Evolutionary conservation across 306 rosid species (phyloP).

Genomic region (Quercus agrifolia): DNA sequence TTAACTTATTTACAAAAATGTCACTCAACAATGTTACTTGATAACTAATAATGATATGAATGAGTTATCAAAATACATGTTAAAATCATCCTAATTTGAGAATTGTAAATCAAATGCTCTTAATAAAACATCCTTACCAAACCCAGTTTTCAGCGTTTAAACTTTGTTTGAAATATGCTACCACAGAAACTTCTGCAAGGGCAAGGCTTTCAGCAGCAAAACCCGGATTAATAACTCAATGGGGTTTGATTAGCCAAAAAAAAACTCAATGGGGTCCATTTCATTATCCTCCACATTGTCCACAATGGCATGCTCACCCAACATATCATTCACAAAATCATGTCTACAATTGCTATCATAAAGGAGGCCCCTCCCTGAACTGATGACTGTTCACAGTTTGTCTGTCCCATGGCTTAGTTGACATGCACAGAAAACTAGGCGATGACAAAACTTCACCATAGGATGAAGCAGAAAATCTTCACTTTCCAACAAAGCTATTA

Average conservation of each 20-base stretch:
- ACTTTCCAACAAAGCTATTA: slow-evolving; percentile 55
- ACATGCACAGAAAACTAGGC: slow-evolving; percentile 43
- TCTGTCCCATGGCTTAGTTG: slow-evolving; percentile 69
- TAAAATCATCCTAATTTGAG: no score
- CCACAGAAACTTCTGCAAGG: slow-evolving; percentile 47
- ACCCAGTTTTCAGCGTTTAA: no score
- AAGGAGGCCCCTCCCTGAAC: slow-evolving; percentile 45
- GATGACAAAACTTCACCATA: slow-evolving; percentile 67
- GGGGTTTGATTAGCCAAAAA: slow-evolving; percentile 14
- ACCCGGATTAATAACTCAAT: slow-evolving; percentile 68
- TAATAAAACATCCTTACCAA: no score
- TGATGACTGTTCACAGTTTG: slow-evolving; percentile 48
- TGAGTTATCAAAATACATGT: no score
- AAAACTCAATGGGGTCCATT: slow-evolving; percentile 67
- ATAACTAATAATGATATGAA: no score
- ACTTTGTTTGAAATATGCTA: no score
- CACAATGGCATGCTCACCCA: slow-evolving; percentile 51
- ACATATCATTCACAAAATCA: slow-evolving; percentile 56
- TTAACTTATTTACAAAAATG: no score
- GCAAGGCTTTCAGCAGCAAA: slow-evolving; percentile 81
- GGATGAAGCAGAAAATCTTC: slow-evolving; percentile 53
- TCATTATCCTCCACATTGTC: slow-evolving; percentile 57
- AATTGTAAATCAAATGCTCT: no score
- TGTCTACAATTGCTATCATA: slow-evolving; percentile 60
- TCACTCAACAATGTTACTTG: no score